Evolutionary conservation across 2,329 filamentous ascomycete species (phyloP).

Genomic region (Arachnopeziza araneosa): DNA sequence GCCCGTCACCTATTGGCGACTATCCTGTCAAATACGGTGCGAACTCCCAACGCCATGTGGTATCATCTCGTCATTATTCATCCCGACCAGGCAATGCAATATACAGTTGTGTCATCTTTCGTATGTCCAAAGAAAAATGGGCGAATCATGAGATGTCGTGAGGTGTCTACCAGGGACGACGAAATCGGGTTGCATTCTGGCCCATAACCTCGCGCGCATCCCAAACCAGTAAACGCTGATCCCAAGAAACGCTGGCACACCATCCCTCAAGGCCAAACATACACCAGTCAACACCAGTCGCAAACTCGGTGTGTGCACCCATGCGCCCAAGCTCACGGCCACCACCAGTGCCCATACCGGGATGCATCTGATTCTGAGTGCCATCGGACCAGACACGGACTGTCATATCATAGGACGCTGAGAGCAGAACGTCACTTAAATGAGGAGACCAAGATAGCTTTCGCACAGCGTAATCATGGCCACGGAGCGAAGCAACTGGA

Average conservation of each 20-base stretch:
- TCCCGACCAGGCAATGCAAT: not conserved
- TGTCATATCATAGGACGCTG: constrained; percentile 96
- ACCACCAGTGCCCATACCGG: constrained; percentile 20
- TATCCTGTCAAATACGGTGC: not conserved
- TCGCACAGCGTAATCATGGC: constrained; percentile 87
- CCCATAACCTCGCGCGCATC: constrained; percentile 68
- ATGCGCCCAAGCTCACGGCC: constrained; percentile 55
- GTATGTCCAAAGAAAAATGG: not conserved
- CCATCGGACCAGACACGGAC: constrained; percentile 90
- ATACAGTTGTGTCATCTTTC: not conserved
- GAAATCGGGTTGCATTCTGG: not conserved
- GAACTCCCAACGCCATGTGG: not conserved
- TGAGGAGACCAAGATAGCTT: constrained; percentile 90
- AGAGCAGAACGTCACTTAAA: constrained; percentile 79
- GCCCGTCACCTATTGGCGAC: not conserved
- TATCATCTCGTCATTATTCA: not conserved
- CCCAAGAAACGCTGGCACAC: constrained; percentile 93
- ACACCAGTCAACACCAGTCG: constrained; percentile 96
- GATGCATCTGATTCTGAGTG: not conserved
- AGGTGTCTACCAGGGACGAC: not conserved
- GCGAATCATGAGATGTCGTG: not conserved
- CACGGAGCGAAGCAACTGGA: constrained; percentile 67
- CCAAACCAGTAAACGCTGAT: constrained; percentile 87
- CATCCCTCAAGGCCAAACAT: constrained; percentile 92
- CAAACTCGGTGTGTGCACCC: constrained; percentile 92